Conservation (phyloP, 495 filamentous ascomycete genomes). For the Poronia punctata region DNA sequence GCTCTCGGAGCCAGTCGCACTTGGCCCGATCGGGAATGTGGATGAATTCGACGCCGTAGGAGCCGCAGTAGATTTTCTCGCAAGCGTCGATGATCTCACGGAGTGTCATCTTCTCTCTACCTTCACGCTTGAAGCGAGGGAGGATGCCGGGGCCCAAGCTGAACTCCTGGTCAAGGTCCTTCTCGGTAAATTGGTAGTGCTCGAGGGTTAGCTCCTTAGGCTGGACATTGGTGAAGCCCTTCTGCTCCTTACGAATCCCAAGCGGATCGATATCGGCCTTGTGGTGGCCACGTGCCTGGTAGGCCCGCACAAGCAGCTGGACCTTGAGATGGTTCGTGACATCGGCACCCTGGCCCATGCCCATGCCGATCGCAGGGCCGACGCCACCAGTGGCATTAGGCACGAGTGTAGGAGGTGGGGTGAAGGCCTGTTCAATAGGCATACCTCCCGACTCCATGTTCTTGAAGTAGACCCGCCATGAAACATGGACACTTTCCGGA, state of each 20-base stretch:
- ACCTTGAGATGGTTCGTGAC: slow-evolving; percentile 97
- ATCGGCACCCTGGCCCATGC: slow-evolving; percentile 65
- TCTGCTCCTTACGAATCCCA: slow-evolving; percentile 79
- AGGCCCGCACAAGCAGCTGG: slow-evolving; percentile 90
- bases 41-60: slow-evolving; percentile 95
- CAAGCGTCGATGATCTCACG: slow-evolving; percentile 90
- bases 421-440: slow-evolving; percentile 94
- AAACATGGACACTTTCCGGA: slow-evolving; percentile 88
- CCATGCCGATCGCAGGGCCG: slow-evolving; percentile 61
- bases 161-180: slow-evolving; percentile 90
- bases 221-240: slow-evolving; percentile 78
- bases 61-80: slow-evolving; percentile 92
- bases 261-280: slow-evolving; percentile 96
- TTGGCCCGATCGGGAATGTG: slow-evolving; percentile 96
- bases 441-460: slow-evolving; percentile 98
- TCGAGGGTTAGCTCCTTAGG: slow-evolving; percentile 90
- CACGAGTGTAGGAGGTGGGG: slow-evolving; percentile 85
- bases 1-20: slow-evolving; percentile 95
- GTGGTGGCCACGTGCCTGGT: slow-evolving; percentile 96
- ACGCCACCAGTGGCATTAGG: slow-evolving; percentile 73
- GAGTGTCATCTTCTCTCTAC: slow-evolving; percentile 89
- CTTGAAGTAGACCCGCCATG: slow-evolving; percentile 98
- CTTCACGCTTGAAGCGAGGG: slow-evolving; percentile 81
- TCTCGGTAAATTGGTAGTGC: slow-evolving; percentile 90
- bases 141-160: slow-evolving; percentile 90